These are phyloP conservation scores for Cystobasidium sp. DNA, from an alignment of 1,284 basidiomycete genomes.

Conservation along the genomic window DNA sequence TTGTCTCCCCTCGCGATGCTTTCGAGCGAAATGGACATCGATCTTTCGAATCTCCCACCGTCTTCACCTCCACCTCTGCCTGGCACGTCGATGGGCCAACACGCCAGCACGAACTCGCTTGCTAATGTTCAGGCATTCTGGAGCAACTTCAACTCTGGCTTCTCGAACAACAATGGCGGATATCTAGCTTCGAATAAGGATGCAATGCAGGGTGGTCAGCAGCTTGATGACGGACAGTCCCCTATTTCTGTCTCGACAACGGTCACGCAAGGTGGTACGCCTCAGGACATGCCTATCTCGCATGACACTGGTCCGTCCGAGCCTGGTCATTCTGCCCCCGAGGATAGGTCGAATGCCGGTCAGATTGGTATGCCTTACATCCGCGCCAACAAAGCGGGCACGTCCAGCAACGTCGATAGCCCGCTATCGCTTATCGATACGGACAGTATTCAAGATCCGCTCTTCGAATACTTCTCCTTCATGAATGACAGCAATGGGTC, in stretches of 20 bases:
- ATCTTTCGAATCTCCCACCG: constrained; percentile 37
- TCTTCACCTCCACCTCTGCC: constrained; percentile 40
- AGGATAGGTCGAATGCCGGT: not conserved
- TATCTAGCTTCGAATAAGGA: not conserved
- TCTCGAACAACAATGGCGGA: not conserved
- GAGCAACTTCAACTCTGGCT: constrained; percentile 29
- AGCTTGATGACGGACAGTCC: constrained; percentile 37
- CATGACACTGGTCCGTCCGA: constrained; percentile 16
- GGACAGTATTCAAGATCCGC: constrained; percentile 11
- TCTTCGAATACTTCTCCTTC: constrained; percentile 31
- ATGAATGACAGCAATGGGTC: constrained; percentile 11
- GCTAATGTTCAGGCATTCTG: constrained; percentile 31
- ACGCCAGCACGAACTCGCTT: constrained; percentile 17
- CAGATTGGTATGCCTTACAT: not conserved
- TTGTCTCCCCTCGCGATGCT: constrained; percentile 12
- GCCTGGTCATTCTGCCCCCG: not conserved
- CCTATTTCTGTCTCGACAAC: constrained; percentile 31
- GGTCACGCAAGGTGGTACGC: constrained; percentile 35
- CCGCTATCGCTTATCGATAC: constrained; percentile 10
- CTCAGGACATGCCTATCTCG: constrained; percentile 33
- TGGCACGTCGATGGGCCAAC: not conserved
- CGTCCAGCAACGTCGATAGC: constrained; percentile 1
- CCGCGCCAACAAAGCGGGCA: not conserved
- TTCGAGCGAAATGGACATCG: constrained; percentile 34
- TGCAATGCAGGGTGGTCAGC: not conserved